Conservation (phyloP, 805 yeast species). For the Wickerhamia fluorescens region DNA sequence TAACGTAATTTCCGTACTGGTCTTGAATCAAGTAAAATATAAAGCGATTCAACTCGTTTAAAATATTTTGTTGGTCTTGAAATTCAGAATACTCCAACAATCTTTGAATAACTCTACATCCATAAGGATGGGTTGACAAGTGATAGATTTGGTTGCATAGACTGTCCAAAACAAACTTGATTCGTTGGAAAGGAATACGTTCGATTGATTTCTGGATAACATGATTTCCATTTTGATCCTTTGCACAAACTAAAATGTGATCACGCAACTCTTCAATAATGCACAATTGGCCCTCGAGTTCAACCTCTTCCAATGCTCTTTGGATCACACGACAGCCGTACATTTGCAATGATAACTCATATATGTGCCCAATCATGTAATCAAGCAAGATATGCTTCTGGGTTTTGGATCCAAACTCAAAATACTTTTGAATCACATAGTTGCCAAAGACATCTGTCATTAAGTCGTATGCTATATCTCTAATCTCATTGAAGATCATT, state of each 20-base stretch:
- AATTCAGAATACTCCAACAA: slow-evolving; percentile 69
- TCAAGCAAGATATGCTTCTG: slow-evolving; percentile 66
- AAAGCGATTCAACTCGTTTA: slow-evolving; percentile 65
- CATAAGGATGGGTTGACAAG: slow-evolving; percentile 91
- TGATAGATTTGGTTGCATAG: slow-evolving; percentile 70
- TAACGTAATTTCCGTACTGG: slow-evolving; percentile 96
- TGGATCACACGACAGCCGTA: slow-evolving; percentile 98
- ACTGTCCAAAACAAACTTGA: slow-evolving; percentile 67
- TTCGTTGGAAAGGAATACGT: slow-evolving; percentile 61
- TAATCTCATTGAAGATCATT: slow-evolving; percentile 74
- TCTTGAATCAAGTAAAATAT: slow-evolving; percentile 80
- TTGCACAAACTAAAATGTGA: slow-evolving; percentile 52
- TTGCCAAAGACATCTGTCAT: slow-evolving; percentile 98
- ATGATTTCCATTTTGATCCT: slow-evolving; percentile 97
- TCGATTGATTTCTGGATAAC: slow-evolving; percentile 95
- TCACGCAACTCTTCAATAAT: slow-evolving; percentile 66
- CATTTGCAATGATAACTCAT: slow-evolving; percentile 81
- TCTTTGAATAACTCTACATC: slow-evolving; percentile 94
- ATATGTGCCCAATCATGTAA: slow-evolving; percentile 67
- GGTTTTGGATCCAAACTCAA: slow-evolving; percentile 69
- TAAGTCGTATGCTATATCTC: slow-evolving; percentile 64
- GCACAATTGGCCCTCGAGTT: slow-evolving; percentile 53
- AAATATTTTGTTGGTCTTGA: slow-evolving; percentile 58
- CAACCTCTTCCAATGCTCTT: slow-evolving; percentile 75
- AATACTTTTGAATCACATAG: slow-evolving; percentile 90